Conservation (phyloP, 2,329 filamentous ascomycete genomes). For the Xylariaceae sp. region DNA sequence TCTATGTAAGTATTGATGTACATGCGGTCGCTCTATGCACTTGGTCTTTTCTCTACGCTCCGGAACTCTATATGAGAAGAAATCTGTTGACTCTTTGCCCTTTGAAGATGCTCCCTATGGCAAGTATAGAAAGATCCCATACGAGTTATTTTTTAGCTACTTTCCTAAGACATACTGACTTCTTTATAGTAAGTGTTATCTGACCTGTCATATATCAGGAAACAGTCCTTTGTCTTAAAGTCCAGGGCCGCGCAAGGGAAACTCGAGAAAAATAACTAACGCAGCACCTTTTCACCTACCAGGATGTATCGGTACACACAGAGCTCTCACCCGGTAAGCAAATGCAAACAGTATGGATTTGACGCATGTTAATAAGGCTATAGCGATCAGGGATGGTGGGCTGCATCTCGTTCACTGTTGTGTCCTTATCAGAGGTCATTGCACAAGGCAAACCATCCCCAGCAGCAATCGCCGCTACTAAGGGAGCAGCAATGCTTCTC, state of each 20-base stretch:
- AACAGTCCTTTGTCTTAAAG: too few species aligned
- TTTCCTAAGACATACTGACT: too few species aligned
- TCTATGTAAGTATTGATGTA: slow-evolving; percentile 36
- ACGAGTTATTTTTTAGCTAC: too few species aligned
- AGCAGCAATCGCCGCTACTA: slow-evolving; percentile 42
- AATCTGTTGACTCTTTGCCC: background rate
- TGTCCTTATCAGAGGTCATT: slow-evolving; percentile 45
- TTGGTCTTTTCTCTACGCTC: too few species aligned
- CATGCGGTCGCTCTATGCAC: background rate
- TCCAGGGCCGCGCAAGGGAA: too few species aligned
- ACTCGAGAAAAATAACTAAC: too few species aligned
- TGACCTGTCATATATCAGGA: too few species aligned
- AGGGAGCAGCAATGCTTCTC: slow-evolving; percentile 50
- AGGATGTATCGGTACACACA: slow-evolving; percentile 55
- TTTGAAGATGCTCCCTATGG: slow-evolving; percentile 54
- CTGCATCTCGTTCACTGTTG: slow-evolving; percentile 55
- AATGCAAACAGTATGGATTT: background rate
- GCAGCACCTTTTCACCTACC: too few species aligned
- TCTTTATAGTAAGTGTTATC: too few species aligned
- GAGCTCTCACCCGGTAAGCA: slow-evolving; percentile 49
- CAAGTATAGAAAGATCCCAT: too few species aligned
- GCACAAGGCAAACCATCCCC: slow-evolving; percentile 33
- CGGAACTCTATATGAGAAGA: background rate
- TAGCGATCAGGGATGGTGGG: slow-evolving; percentile 57
- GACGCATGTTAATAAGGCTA: background rate